Evolutionary conservation across 2,329 filamentous ascomycete species (phyloP).

Genomic region (Sporothrix globosa): DNA sequence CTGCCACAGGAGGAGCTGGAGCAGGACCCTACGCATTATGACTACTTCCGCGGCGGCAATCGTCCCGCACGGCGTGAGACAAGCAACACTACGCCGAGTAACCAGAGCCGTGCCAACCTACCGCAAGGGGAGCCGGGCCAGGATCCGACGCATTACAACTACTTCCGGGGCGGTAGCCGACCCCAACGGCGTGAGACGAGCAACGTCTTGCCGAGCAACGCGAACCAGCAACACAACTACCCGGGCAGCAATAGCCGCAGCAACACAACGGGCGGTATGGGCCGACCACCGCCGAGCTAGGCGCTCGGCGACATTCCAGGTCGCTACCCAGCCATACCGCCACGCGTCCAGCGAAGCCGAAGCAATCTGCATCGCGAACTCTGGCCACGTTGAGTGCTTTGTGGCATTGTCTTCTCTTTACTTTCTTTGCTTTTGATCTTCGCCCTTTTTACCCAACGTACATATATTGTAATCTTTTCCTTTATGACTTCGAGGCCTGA

Average conservation of each 20-base stretch:
- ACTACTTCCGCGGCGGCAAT: constrained; percentile 57
- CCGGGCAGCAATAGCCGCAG: constrained; percentile 31
- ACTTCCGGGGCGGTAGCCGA: constrained; percentile 53
- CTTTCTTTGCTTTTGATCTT: not conserved
- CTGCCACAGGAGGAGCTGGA: constrained; percentile 58
- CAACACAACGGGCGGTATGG: constrained; percentile 25
- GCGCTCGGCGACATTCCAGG: constrained; percentile 21
- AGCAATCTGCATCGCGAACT: constrained; percentile 32
- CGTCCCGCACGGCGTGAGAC: constrained; percentile 36
- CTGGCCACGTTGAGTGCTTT: constrained; percentile 1
- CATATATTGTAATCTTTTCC: constrained; percentile 13
- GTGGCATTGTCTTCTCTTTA: not conserved
- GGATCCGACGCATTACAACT: constrained; percentile 59
- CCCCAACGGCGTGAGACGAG: constrained; percentile 31
- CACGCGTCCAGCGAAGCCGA: constrained; percentile 5
- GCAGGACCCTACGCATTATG: constrained; percentile 56
- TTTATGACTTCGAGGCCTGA: constrained; percentile 24
- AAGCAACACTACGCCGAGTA: constrained; percentile 20
- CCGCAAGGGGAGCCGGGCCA: constrained; percentile 55
- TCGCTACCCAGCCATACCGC: constrained; percentile 6
- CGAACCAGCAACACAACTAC: constrained; percentile 24
- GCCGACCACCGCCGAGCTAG: constrained; percentile 34
- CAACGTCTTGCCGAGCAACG: not conserved
- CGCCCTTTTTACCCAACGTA: not conserved
- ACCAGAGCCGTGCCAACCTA: constrained; percentile 44